Conservation (phyloP, 108 stramenopile genomes). For the Nitzschia palea region DNA sequence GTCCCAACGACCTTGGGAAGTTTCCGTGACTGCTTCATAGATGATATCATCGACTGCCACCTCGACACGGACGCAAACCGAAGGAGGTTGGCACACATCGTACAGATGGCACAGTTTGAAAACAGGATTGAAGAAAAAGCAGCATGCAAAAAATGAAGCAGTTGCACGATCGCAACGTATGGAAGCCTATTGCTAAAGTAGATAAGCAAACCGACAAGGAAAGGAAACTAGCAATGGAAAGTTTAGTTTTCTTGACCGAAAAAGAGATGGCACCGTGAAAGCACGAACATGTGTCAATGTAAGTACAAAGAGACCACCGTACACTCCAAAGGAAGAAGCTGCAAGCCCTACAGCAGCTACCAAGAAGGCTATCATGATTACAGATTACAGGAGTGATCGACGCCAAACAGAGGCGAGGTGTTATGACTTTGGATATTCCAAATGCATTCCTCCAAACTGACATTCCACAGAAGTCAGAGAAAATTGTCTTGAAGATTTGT, state of each 20-base stretch:
- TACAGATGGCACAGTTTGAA: background rate
- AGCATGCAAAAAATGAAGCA: too few relatives aligned
- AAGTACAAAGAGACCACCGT: slow-evolving; percentile 28
- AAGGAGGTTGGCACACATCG: background rate
- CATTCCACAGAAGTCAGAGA: slow-evolving; percentile 22
- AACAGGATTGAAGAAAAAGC: too few relatives aligned
- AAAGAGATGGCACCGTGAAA: slow-evolving; percentile 15
- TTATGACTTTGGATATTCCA: slow-evolving; percentile 47
- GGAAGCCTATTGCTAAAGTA: too few relatives aligned
- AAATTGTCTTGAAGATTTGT: slow-evolving; percentile 4
- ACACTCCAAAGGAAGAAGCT: slow-evolving; percentile 27
- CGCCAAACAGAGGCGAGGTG: slow-evolving; percentile 35
- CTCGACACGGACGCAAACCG: background rate
- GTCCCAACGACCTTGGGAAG: too few relatives aligned
- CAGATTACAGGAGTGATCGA: slow-evolving; percentile 29
- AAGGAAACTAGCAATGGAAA: too few relatives aligned
- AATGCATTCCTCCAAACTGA: slow-evolving; percentile 53
- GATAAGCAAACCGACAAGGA: too few relatives aligned
- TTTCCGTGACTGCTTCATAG: background rate
- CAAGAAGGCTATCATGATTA: slow-evolving; percentile 18
- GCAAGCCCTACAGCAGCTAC: slow-evolving; percentile 36
- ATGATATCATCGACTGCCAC: background rate
- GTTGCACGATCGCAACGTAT: too few relatives aligned
- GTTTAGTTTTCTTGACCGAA: slow-evolving; percentile 19
- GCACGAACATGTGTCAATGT: slow-evolving; percentile 33